Conservation (phyloP, 768 basidiomycete genomes). For the Butyriboletus loyo region DNA sequence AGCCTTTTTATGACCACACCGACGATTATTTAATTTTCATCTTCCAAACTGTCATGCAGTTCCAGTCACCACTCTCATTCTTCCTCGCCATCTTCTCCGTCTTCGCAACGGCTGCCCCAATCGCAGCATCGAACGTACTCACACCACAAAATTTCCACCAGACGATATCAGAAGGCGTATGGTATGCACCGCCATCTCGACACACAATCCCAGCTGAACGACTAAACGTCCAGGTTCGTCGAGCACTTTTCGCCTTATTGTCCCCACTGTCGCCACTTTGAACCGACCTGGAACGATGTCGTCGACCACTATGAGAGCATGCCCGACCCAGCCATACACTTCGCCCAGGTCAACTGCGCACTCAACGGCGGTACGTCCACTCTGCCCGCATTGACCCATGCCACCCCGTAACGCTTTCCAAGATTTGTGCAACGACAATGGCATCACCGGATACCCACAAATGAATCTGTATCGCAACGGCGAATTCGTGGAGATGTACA, state of each 20-base stretch:
- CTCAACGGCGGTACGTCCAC: slow-evolving; percentile 64
- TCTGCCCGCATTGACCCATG: too few species aligned
- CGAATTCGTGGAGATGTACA: slow-evolving; percentile 53
- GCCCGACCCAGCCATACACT: slow-evolving; percentile 40
- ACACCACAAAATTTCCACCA: slow-evolving; percentile 59
- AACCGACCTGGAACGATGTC: slow-evolving; percentile 78
- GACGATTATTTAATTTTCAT: not conserved
- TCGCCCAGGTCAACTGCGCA: slow-evolving; percentile 83
- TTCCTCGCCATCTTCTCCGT: slow-evolving; percentile 31
- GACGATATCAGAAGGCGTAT: slow-evolving; percentile 54
- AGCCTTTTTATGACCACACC: not conserved
- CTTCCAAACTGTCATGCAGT: not conserved
- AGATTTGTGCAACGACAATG: slow-evolving; percentile 81
- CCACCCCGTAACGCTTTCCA: slow-evolving; percentile 26
- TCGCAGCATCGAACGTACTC: slow-evolving; percentile 36
- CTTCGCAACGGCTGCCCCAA: slow-evolving; percentile 34
- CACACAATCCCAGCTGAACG: not conserved
- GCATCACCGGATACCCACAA: slow-evolving; percentile 70
- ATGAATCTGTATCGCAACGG: slow-evolving; percentile 74
- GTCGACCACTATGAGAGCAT: slow-evolving; percentile 49
- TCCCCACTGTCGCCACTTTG: slow-evolving; percentile 72
- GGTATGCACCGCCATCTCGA: slow-evolving; percentile 34
- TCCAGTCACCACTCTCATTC: slow-evolving; percentile 20
- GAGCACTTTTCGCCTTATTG: slow-evolving; percentile 91
- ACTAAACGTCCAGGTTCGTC: slow-evolving; percentile 50